These are phyloP conservation scores for Fomitopsis serialis DNA, from an alignment of 768 basidiomycete species.

Conservation along the genomic window DNA sequence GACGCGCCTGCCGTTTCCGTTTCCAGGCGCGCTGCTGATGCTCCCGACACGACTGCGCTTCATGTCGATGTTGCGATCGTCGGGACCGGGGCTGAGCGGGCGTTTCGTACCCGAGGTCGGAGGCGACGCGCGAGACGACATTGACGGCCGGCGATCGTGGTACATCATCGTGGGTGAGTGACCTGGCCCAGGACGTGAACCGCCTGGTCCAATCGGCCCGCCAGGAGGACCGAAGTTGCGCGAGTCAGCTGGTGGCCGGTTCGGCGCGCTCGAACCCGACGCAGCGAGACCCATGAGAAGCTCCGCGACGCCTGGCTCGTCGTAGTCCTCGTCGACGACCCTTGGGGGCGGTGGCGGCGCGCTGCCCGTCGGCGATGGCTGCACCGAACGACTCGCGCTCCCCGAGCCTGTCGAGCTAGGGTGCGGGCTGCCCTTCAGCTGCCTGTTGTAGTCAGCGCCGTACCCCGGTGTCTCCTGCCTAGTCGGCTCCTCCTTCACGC, in stretches of 20 bases:
- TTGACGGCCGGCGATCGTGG: conserved; percentile 34
- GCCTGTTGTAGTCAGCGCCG: conserved; percentile 12
- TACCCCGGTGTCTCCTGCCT: conserved; percentile 19
- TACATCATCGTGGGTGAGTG: conserved; percentile 14
- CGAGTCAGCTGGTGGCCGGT: conserved; percentile 11
- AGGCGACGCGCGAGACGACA: conserved; percentile 60
- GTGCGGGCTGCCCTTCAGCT: conserved; percentile 46
- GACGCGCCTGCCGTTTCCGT: conserved; percentile 36
- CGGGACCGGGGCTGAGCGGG: conserved; percentile 60
- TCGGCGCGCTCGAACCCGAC: conserved; percentile 20
- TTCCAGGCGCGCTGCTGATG: conserved; percentile 9
- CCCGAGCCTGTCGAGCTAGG: conserved; percentile 64
- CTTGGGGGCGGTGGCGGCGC: conserved; percentile 59
- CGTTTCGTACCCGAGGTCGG: conserved; percentile 49
- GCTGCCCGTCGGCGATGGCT: conserved; percentile 66
- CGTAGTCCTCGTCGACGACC: conserved; percentile 87
- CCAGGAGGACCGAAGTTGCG: conserved; percentile 5
- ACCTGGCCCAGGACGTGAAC: conserved; percentile 7
- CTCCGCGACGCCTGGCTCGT: conserved; percentile 88
- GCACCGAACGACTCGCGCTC: conserved; percentile 56
- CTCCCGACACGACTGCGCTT: conserved; percentile 64
- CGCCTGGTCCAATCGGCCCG: conserved; percentile 11
- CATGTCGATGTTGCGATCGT: conserved; percentile 44
- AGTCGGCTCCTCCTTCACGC: conserved; percentile 31
- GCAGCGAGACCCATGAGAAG: conserved; percentile 63